phyloP scores from a whole-genome alignment of 495 filamentous ascomycete species.

The Cercophora newfieldiana region DNA sequence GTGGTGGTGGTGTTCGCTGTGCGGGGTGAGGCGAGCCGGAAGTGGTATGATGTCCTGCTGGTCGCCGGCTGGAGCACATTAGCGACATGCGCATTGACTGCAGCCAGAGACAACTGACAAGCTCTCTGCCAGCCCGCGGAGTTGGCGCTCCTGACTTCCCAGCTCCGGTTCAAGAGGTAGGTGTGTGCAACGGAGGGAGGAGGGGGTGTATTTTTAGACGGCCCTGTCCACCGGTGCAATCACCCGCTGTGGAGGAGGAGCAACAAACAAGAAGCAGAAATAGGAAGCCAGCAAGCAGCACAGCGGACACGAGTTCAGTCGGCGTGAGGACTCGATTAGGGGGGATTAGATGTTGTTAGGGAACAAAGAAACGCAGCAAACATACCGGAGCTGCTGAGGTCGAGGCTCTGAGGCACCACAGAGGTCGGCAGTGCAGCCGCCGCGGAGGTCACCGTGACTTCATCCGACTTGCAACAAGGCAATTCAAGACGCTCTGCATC shows the following conservation, averaged over 20 bases:
- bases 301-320: conserved; percentile 1
- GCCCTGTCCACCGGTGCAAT: background rate
- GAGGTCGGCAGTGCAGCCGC: background rate
- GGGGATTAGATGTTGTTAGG: no score
- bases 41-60: conserved; percentile 33
- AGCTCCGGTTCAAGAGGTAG: background rate
- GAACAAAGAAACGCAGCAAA: background rate
- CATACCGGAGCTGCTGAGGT: background rate
- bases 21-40: conserved; percentile 30
- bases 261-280: background rate
- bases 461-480: background rate
- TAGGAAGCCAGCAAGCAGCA: no score
- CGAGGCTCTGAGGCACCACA: background rate
- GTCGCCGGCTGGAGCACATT: conserved; percentile 20
- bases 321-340: background rate
- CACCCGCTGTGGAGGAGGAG: background rate
- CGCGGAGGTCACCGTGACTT: background rate
- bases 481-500: background rate
- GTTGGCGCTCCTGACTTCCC: conserved; percentile 1
- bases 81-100: conserved; percentile 33
- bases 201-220: conserved; percentile 8
- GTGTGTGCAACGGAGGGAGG: background rate
- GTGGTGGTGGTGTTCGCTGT: conserved; percentile 11
- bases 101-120: conserved; percentile 7
- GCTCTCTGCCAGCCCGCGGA: conserved; percentile 10